These are phyloP conservation scores for Chlorella sp. DNA, from an alignment of 139 green algal species.

Conservation along the genomic window DNA sequence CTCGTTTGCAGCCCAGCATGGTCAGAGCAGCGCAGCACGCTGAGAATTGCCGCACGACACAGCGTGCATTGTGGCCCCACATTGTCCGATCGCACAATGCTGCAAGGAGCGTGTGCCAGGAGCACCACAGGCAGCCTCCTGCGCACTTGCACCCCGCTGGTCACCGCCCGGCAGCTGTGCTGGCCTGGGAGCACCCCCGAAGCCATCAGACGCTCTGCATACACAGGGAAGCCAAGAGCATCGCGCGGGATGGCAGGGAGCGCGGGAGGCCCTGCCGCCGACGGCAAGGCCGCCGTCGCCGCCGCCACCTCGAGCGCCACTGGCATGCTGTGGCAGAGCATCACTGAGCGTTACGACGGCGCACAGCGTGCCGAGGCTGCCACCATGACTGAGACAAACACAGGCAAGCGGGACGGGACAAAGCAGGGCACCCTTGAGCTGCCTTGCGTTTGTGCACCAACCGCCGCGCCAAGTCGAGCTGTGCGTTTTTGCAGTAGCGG, in stretches of 20 bases:
- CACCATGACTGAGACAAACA: constrained; percentile 33
- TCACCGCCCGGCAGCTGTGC: too few relatives aligned
- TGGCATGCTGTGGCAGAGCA: constrained; percentile 23
- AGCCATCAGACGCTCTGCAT: too few relatives aligned
- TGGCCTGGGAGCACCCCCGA: too few relatives aligned
- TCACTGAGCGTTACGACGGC: constrained; percentile 27
- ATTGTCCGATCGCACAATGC: too few relatives aligned
- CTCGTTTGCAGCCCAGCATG: too few relatives aligned
- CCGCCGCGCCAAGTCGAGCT: neutral
- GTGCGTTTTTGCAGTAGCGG: too few relatives aligned
- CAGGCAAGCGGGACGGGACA: neutral
- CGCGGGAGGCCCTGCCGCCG: neutral
- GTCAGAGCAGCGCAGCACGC: too few relatives aligned
- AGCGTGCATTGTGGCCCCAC: too few relatives aligned
- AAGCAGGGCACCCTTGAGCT: neutral
- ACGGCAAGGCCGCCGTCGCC: neutral
- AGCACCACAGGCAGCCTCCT: too few relatives aligned
- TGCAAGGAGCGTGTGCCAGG: too few relatives aligned
- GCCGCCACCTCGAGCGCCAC: neutral
- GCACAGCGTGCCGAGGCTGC: constrained; percentile 35
- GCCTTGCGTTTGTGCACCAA: neutral
- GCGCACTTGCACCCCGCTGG: too few relatives aligned
- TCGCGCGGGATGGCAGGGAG: neutral
- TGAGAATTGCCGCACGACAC: too few relatives aligned
- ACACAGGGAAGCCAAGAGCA: neutral